phyloP scores from a whole-genome alignment of 1,139 yeast species.

The Magnusiomyces sp. region DNA sequence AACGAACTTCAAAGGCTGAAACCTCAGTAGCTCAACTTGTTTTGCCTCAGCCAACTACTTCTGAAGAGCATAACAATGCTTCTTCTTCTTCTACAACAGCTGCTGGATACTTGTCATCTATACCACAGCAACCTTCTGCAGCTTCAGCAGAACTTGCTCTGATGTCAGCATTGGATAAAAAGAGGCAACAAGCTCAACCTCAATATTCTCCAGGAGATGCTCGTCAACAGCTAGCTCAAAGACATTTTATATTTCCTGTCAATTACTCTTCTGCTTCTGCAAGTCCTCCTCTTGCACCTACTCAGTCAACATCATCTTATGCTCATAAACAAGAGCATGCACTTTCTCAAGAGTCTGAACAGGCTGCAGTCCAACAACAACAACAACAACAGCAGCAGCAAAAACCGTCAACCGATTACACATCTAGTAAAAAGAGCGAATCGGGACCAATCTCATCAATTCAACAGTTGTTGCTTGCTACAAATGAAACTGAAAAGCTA shows the following conservation, averaged over 20 bases:
- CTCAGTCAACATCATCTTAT: not conserved
- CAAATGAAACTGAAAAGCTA: conserved; percentile 5
- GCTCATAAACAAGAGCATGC: not conserved
- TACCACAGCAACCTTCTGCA: conserved; percentile 7
- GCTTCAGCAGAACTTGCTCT: conserved; percentile 14
- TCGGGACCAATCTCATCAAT: conserved; percentile 6
- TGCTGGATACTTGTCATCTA: conserved; percentile 1
- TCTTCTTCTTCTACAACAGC: conserved; percentile 4
- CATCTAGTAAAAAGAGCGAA: too few relatives aligned
- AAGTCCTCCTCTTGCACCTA: not conserved
- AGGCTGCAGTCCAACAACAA: too few relatives aligned
- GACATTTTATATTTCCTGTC: not conserved
- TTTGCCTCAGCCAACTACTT: not conserved
- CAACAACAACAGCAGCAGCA: too few relatives aligned
- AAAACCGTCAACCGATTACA: too few relatives aligned
- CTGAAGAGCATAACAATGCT: not conserved
- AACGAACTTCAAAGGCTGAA: not conserved
- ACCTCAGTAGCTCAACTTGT: conserved; percentile 1
- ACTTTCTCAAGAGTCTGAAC: not conserved
- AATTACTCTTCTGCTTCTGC: conserved; percentile 1
- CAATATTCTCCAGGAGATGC: not conserved
- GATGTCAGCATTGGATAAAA: conserved; percentile 13
- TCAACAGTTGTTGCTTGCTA: conserved; percentile 11
- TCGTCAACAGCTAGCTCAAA: not conserved
- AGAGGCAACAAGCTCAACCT: conserved; percentile 2